Evolutionary conservation across 164 flowering plant species (phyloP).

Genomic region (Sextonia rubra): DNA sequence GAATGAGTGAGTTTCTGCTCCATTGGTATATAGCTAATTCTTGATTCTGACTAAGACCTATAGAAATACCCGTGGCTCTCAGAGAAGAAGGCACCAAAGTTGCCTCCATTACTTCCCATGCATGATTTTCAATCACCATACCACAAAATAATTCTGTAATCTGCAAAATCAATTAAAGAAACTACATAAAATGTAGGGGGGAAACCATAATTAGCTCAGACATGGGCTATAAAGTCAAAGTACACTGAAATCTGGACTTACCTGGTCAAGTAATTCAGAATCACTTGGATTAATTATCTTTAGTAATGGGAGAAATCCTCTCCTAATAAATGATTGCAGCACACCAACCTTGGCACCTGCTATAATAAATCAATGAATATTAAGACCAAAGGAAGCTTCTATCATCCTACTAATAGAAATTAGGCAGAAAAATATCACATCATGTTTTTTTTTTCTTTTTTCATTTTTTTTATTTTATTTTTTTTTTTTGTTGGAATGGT

Average conservation of each 20-base stretch:
- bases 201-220: background rate
- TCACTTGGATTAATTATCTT: conserved; percentile 36
- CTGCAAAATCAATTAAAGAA: conserved; percentile 29
- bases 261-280: conserved; percentile 56
- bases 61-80: conserved; percentile 42
- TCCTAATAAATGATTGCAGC: conserved; percentile 44
- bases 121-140: conserved; percentile 39
- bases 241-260: conserved; percentile 19
- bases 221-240: background rate
- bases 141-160: conserved; percentile 47
- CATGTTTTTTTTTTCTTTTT: background rate
- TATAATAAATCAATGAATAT: conserved; percentile 9
- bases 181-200: background rate
- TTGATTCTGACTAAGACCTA: conserved; percentile 45
- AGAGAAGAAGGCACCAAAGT: conserved; percentile 58
- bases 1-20: conserved; percentile 21
- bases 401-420: background rate
- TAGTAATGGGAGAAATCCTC: conserved; percentile 54
- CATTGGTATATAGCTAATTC: conserved; percentile 35
- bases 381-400: background rate
- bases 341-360: conserved; percentile 24
- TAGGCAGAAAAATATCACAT: background rate
- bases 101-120: conserved; percentile 53
- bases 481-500: no score
- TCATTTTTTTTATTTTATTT: no score